phyloP scores from a whole-genome alignment of 306 rosid genomes.

The Vicia villosa region DNA sequence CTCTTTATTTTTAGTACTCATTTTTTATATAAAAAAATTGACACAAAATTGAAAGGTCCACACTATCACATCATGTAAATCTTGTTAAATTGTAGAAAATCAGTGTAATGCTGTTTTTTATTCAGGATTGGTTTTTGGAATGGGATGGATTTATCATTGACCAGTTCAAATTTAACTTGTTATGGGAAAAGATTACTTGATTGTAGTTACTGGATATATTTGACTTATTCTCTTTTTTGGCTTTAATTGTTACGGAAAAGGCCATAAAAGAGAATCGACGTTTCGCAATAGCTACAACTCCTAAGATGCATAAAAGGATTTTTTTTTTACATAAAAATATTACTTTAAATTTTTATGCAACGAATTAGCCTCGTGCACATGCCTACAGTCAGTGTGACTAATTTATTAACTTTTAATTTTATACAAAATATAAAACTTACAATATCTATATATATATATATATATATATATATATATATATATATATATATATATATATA shows the following conservation, averaged over 20 bases:
- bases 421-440: too few species aligned
- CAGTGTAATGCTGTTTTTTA: neutral
- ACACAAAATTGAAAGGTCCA: neutral
- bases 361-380: constrained; percentile 9
- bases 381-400: neutral
- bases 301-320: constrained; percentile 1
- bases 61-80: neutral
- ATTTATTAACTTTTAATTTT: neutral
- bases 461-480: too few species aligned
- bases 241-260: neutral
- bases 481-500: too few species aligned
- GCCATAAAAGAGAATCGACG: constrained; percentile 8
- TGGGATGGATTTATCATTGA: neutral
- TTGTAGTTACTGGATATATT: constrained; percentile 1
- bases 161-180: neutral
- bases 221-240: constrained; percentile 25
- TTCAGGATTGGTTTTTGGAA: neutral
- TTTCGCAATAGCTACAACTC: neutral
- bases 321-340: neutral
- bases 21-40: neutral
- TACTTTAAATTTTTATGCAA: neutral
- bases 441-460: too few species aligned
- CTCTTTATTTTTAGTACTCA: neutral
- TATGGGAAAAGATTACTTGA: neutral
- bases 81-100: neutral